phyloP scores from a whole-genome alignment of 2,329 filamentous ascomycete species.

The Exserohilum rostratum region DNA sequence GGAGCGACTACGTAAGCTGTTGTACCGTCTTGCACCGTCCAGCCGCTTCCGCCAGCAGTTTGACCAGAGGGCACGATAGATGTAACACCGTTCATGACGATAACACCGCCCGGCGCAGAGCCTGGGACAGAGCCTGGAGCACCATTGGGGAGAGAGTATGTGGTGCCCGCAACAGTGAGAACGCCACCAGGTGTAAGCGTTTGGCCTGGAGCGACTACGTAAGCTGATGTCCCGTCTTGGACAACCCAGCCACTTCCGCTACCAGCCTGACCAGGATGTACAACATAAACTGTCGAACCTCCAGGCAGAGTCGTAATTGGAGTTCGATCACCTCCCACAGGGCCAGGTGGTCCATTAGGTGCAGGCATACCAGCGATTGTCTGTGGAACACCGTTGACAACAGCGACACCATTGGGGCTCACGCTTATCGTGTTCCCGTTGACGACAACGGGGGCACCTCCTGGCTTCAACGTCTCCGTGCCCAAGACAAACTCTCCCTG shows the following conservation, averaged over 20 bases:
- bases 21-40: slow-evolving; percentile 30
- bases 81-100: slow-evolving; percentile 37
- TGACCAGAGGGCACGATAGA: slow-evolving; percentile 28
- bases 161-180: slow-evolving; percentile 38
- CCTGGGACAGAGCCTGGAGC: slow-evolving; percentile 27
- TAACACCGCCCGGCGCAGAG: slow-evolving; percentile 17
- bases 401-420: slow-evolving; percentile 44
- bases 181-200: slow-evolving; percentile 38
- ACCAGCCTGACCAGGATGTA: slow-evolving; percentile 16
- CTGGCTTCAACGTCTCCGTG: slow-evolving; percentile 30
- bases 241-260: slow-evolving; percentile 33
- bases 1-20: slow-evolving; percentile 34
- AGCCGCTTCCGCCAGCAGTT: slow-evolving; percentile 29
- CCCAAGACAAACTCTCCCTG: slow-evolving; percentile 44
- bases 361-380: slow-evolving; percentile 29
- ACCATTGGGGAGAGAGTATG: slow-evolving; percentile 30
- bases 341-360: slow-evolving; percentile 22
- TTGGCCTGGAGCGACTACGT: slow-evolving; percentile 27
- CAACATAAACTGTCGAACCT: slow-evolving; percentile 32
- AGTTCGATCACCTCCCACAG: slow-evolving; percentile 29
- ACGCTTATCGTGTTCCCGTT: slow-evolving; percentile 46
- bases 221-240: slow-evolving; percentile 34
- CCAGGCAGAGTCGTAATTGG: slow-evolving; percentile 32
- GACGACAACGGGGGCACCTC: slow-evolving; percentile 43
- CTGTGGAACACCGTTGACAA: slow-evolving; percentile 45